phyloP scores from a whole-genome alignment of 2,329 filamentous ascomycete species.

The Coniella vitis region DNA sequence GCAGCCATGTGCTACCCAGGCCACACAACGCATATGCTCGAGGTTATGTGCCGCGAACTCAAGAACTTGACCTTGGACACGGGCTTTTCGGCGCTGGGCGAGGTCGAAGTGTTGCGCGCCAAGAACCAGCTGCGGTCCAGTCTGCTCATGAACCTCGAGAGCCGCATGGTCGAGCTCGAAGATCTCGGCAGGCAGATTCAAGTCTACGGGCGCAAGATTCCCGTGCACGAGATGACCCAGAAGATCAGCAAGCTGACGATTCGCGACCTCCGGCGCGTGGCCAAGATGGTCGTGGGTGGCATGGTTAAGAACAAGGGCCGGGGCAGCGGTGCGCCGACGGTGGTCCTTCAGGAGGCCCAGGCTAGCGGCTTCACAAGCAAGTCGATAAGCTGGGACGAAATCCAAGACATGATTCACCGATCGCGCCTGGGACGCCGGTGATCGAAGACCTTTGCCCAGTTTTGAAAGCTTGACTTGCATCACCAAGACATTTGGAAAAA shows the following conservation, averaged over 20 bases:
- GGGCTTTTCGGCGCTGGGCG: constrained; percentile 65
- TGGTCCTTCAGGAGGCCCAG: constrained; percentile 88
- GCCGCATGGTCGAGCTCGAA: constrained; percentile 93
- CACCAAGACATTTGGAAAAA: neutral
- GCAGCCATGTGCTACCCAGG: constrained; percentile 76
- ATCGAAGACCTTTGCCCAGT: neutral
- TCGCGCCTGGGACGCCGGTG: constrained; percentile 69
- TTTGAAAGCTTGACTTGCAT: neutral
- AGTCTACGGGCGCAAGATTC: constrained; percentile 89
- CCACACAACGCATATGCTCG: constrained; percentile 75
- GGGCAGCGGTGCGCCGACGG: constrained; percentile 84
- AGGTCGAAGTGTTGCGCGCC: constrained; percentile 77
- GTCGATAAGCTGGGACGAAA: constrained; percentile 76
- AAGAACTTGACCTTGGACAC: constrained; percentile 68
- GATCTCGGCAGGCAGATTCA: constrained; percentile 93
- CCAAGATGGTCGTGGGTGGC: constrained; percentile 70
- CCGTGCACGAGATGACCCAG: constrained; percentile 86
- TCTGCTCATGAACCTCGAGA: constrained; percentile 95
- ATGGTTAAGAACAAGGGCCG: constrained; percentile 64
- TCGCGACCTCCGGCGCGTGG: constrained; percentile 74
- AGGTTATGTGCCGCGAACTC: constrained; percentile 91
- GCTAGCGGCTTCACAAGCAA: constrained; percentile 61
- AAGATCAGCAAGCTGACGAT: constrained; percentile 80
- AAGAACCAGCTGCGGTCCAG: constrained; percentile 94
- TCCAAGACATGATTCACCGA: constrained; percentile 75